Evolutionary conservation across 208 protist genomes (phyloP).

Genomic region (Wallacemonas rigidus): DNA sequence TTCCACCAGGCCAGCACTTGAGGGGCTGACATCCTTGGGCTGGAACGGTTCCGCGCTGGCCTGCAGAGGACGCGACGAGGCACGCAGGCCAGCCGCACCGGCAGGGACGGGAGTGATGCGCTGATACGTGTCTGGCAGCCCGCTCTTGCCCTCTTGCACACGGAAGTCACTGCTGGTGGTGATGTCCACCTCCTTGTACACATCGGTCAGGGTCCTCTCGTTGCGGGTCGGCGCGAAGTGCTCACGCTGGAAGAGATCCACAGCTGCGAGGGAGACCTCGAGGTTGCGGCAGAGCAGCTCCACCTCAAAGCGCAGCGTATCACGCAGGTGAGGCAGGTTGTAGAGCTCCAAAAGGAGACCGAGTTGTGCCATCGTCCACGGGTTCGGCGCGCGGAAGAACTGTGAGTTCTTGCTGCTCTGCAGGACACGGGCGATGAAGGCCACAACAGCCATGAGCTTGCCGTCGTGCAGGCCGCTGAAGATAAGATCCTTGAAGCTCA

Average conservation of each 20-base stretch:
- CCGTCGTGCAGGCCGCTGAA: slow-evolving; percentile 94
- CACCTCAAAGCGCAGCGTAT: slow-evolving; percentile 98
- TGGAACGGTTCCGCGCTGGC: slow-evolving; percentile 87
- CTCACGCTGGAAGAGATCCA: slow-evolving; percentile 34
- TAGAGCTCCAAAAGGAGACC: slow-evolving; percentile 96
- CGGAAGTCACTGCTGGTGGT: slow-evolving; percentile 78
- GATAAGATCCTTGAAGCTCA: slow-evolving; percentile 96
- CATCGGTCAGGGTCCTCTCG: slow-evolving; percentile 49
- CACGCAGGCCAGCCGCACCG: slow-evolving; percentile 16
- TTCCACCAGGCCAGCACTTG: slow-evolving; percentile 2
- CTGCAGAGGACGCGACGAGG: slow-evolving; percentile 56
- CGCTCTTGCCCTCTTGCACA: slow-evolving; percentile 28
- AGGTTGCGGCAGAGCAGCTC: slow-evolving; percentile 89
- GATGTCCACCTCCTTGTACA: slow-evolving; percentile 72
- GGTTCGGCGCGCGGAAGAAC: slow-evolving; percentile 97
- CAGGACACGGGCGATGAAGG: slow-evolving; percentile 96
- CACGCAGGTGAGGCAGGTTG: slow-evolving; percentile 92
- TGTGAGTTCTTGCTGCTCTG: slow-evolving; percentile 82
- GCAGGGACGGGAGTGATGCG: not conserved
- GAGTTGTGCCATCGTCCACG: slow-evolving; percentile 97
- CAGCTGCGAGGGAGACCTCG: slow-evolving; percentile 45
- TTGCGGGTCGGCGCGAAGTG: slow-evolving; percentile 28
- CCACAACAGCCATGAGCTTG: slow-evolving; percentile 95
- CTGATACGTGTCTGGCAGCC: slow-evolving; percentile 19
- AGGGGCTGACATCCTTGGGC: slow-evolving; percentile 55